A percentile compares a stretch with the other conserved stretches of the same genome.
phyloP scores from a whole-genome alignment of 2,329 filamentous ascomycete species.

The Orbilia javanica region DNA sequence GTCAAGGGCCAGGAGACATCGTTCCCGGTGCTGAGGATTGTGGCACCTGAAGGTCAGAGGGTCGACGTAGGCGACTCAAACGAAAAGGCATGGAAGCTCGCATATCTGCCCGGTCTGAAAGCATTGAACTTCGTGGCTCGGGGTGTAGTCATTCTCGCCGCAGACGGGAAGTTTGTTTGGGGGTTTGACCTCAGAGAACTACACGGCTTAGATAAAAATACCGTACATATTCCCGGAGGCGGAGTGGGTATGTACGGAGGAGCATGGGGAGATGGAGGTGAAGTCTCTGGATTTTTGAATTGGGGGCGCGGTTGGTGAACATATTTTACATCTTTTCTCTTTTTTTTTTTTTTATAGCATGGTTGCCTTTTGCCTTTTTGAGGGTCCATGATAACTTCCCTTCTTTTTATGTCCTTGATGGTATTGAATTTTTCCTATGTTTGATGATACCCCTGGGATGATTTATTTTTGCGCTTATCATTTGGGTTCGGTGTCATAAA shows the following conservation, averaged over 20 bases:
- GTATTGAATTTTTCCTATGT: constrained; percentile 24
- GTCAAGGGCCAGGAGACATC: constrained; percentile 17
- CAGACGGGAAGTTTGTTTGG: constrained; percentile 59
- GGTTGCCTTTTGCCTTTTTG: neutral
- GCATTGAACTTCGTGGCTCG: constrained; percentile 60
- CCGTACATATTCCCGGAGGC: constrained; percentile 38
- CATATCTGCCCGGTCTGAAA: constrained; percentile 59
- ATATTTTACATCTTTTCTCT: neutral
- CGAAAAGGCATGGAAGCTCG: constrained; percentile 59
- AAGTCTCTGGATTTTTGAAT: constrained; percentile 33
- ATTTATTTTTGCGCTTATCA: constrained; percentile 15
- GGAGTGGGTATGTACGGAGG: constrained; percentile 37
- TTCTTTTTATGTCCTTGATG: constrained; percentile 9
- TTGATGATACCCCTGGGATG: constrained; percentile 42
- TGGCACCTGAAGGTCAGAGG: constrained; percentile 13
- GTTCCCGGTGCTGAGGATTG: constrained; percentile 35
- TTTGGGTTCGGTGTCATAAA: constrained; percentile 19
- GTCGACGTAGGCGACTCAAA: constrained; percentile 37
- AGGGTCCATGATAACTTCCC: neutral
- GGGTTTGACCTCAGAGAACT: constrained; percentile 59
- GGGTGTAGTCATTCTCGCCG: constrained; percentile 58
- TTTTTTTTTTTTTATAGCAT: neutral
- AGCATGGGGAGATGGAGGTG: constrained; percentile 46
- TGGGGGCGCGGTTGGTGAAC: constrained; percentile 8
- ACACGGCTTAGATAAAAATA: constrained; percentile 55